Evolutionary conservation across 495 filamentous ascomycete genomes (phyloP).

Genomic region (Aspergillus steynii): DNA sequence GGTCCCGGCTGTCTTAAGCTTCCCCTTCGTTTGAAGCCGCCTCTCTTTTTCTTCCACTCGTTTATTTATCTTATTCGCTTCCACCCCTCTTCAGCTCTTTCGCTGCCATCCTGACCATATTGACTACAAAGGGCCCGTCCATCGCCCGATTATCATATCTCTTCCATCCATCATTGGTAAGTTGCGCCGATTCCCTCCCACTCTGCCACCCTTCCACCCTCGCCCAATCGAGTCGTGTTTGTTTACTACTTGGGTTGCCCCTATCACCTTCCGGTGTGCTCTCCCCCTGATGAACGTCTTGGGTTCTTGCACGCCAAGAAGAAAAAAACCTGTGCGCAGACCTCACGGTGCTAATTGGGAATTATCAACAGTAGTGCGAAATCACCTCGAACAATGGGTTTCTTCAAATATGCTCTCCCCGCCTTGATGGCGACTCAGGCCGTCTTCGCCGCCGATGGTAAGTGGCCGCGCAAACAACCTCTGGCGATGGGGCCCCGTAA

Average conservation of each 20-base stretch:
- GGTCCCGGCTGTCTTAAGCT: slow-evolving; percentile 24
- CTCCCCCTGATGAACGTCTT: not conserved
- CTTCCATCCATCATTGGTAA: slow-evolving; percentile 30
- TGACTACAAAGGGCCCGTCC: slow-evolving; percentile 13
- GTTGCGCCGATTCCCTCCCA: slow-evolving; percentile 9
- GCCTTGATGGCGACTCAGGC: slow-evolving; percentile 65
- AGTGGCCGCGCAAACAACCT: slow-evolving; percentile 6
- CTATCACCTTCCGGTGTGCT: not conserved
- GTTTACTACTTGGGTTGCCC: not conserved
- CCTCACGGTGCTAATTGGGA: not conserved
- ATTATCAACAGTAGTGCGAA: slow-evolving; percentile 11
- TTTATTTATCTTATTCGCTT: slow-evolving; percentile 37
- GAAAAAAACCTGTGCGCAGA: not conserved
- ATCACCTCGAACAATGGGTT: slow-evolving; percentile 60
- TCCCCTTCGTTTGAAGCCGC: slow-evolving; percentile 33
- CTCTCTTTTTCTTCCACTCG: slow-evolving; percentile 47
- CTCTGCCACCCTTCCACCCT: too few species aligned
- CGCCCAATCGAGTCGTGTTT: slow-evolving; percentile 11
- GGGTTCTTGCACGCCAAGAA: not conserved
- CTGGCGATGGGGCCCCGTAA: not conserved
- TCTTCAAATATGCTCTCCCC: slow-evolving; percentile 72
- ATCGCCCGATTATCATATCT: slow-evolving; percentile 6
- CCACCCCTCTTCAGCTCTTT: slow-evolving; percentile 29
- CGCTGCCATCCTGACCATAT: slow-evolving; percentile 8
- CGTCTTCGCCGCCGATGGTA: slow-evolving; percentile 56